Conservation (phyloP, 1,139 yeast species). For the Debaryomyces coudertii region DNA sequence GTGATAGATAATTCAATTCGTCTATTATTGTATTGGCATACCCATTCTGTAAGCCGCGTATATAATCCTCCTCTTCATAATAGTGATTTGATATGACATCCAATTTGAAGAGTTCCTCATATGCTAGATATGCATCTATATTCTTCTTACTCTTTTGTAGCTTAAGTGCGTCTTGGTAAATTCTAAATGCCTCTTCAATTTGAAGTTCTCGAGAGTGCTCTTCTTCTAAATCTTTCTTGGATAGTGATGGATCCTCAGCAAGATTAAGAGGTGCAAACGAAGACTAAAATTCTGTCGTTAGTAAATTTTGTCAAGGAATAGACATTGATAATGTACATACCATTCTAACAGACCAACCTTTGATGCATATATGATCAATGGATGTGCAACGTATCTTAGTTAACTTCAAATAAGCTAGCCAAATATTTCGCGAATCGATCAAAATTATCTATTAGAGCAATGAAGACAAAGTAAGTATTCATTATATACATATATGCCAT, state of each 20-base stretch:
- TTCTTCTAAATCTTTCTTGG: conserved; percentile 64
- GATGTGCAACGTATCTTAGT: background rate
- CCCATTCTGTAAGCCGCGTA: conserved; percentile 48
- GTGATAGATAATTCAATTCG: conserved; percentile 57
- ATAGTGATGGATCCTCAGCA: conserved; percentile 63
- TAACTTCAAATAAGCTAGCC: too few relatives aligned
- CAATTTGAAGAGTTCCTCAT: conserved; percentile 65
- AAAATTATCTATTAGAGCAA: background rate
- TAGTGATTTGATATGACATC: conserved; percentile 64
- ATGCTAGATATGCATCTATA: conserved; percentile 54
- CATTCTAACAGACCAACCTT: conserved; percentile 1
- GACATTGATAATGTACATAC: conserved; percentile 3
- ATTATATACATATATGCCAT: background rate
- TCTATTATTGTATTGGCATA: conserved; percentile 35
- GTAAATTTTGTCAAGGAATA: background rate
- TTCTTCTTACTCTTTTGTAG: conserved; percentile 56
- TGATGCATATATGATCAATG: background rate
- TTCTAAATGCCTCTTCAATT: conserved; percentile 82
- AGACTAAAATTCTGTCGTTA: conserved; percentile 40
- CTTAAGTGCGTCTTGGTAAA: conserved; percentile 70
- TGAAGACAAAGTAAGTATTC: background rate
- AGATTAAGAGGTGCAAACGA: conserved; percentile 80
- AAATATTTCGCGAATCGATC: background rate
- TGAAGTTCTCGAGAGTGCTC: conserved; percentile 88
- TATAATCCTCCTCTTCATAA: conserved; percentile 42